Conservation (phyloP, 2,329 filamentous ascomycete species). For the Cucurbitaria berberidis region DNA sequence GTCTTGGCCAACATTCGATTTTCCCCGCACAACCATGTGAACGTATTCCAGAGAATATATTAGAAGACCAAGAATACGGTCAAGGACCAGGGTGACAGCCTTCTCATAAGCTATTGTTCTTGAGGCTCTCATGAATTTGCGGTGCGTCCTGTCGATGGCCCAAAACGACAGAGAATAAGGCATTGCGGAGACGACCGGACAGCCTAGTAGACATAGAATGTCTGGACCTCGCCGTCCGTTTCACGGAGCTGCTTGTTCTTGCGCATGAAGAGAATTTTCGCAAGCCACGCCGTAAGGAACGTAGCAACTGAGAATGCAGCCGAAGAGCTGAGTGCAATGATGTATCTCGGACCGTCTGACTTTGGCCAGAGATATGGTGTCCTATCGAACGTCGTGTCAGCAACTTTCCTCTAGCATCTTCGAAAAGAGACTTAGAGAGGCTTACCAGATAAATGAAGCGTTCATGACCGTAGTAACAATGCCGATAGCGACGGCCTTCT, state of each 20-base stretch:
- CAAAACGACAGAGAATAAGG: background rate
- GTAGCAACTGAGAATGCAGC: constrained; percentile 43
- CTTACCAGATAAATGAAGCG: constrained; percentile 49
- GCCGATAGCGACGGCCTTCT: constrained; percentile 53
- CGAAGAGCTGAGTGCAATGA: constrained; percentile 39
- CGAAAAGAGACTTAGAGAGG: background rate
- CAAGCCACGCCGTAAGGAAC: constrained; percentile 38
- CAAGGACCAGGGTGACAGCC: no score
- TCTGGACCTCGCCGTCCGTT: constrained; percentile 28
- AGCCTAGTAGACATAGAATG: constrained; percentile 42
- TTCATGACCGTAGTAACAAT: constrained; percentile 55
- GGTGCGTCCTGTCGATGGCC: background rate
- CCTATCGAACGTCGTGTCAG: constrained; percentile 19
- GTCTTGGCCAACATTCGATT: no score
- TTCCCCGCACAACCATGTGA: no score
- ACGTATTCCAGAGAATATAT: no score
- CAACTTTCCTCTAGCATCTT: background rate
- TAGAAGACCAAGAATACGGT: no score
- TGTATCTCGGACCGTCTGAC: constrained; percentile 37
- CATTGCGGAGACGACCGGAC: background rate
- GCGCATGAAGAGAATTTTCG: constrained; percentile 37
- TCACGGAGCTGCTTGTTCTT: constrained; percentile 43
- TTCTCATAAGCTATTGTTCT: background rate
- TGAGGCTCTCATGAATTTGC: background rate
- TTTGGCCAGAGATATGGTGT: constrained; percentile 46